Evolutionary conservation across 441 rosid species (phyloP).

Genomic region (Erodium chrysanthum): DNA sequence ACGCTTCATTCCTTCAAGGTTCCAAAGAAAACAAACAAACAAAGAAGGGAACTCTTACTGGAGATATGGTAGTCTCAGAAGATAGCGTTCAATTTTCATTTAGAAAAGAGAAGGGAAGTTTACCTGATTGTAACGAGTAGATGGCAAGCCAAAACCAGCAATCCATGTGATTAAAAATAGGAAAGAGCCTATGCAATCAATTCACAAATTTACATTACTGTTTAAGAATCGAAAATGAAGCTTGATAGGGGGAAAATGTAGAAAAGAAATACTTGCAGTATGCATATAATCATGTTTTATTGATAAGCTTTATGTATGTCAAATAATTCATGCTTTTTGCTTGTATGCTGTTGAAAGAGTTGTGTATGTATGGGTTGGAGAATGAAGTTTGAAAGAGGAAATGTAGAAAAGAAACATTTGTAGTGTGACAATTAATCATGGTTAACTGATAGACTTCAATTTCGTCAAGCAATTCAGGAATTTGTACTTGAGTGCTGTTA

Average conservation of each 20-base stretch:
- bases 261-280: neutral
- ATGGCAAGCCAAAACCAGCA: neutral
- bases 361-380: neutral
- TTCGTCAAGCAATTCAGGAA: too few relatives aligned
- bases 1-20: neutral
- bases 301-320: neutral
- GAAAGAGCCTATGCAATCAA: neutral
- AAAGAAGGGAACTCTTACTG: neutral
- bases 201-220: neutral
- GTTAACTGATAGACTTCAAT: too few relatives aligned
- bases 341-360: neutral
- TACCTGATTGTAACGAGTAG: too few relatives aligned
- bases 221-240: conserved; percentile 1
- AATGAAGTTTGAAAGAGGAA: too few relatives aligned
- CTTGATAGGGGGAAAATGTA: neutral
- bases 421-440: too few relatives aligned
- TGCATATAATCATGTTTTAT: neutral
- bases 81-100: too few relatives aligned
- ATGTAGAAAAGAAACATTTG: too few relatives aligned
- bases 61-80: too few relatives aligned
- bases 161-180: neutral
- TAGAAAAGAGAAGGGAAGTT: too few relatives aligned
- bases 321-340: neutral
- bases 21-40: neutral
- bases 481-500: too few relatives aligned